A percentile compares a stretch with the other conserved stretches of the same genome.
phyloP scores from a whole-genome alignment of 148 eudicot species.

The Camellia sinensis region DNA sequence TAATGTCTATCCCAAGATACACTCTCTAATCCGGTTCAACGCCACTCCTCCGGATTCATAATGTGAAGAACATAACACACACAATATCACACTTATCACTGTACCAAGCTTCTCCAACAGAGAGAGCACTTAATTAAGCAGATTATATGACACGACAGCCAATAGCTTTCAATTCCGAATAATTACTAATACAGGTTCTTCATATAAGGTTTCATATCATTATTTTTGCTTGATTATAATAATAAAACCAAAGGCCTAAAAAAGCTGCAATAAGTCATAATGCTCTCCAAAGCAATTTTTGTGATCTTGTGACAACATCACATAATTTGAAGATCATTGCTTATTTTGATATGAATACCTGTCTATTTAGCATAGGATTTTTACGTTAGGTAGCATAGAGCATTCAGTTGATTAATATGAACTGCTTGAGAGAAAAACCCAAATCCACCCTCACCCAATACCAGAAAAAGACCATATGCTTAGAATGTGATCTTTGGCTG shows the following conservation, averaged over 20 bases:
- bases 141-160: background rate
- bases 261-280: background rate
- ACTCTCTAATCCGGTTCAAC: background rate
- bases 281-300: background rate
- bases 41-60: background rate
- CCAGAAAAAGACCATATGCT: conserved; percentile 18
- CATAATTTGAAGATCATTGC: background rate
- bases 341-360: conserved; percentile 4
- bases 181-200: background rate
- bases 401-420: conserved; percentile 22
- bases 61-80: background rate
- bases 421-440: conserved; percentile 15
- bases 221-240: background rate
- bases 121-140: background rate
- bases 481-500: conserved; percentile 10
- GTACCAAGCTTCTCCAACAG: background rate
- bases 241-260: background rate
- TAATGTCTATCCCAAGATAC: background rate
- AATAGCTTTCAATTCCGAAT: background rate
- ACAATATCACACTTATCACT: background rate
- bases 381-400: conserved; percentile 32
- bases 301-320: background rate
- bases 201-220: background rate
- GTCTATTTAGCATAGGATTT: conserved; percentile 4
- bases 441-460: background rate